Percentiles rank a stretch among this genome's conserved stretches.
These are phyloP conservation scores for Cladosporium halotolerans DNA, from an alignment of 2,329 filamentous ascomycete genomes.

Conservation along the genomic window DNA sequence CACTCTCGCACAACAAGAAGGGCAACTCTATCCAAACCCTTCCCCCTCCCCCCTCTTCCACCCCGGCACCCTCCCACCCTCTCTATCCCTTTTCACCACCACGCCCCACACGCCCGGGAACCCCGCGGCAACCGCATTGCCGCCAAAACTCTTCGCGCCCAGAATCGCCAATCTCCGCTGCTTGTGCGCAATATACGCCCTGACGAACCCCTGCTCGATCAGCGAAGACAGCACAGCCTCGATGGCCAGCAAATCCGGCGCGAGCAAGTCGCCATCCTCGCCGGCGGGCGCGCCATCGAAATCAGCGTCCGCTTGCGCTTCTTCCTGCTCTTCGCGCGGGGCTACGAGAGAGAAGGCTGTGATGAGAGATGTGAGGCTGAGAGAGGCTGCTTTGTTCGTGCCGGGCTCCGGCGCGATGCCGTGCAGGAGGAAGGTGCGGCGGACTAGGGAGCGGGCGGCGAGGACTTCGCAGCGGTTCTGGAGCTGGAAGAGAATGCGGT, in stretches of 20 bases:
- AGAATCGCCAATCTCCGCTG: slow-evolving; percentile 74
- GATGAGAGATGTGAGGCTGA: slow-evolving; percentile 60
- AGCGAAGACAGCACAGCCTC: slow-evolving; percentile 69
- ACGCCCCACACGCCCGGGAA: slow-evolving; percentile 72
- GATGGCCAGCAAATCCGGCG: slow-evolving; percentile 20
- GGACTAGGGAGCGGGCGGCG: slow-evolving; percentile 75
- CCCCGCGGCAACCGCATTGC: slow-evolving; percentile 58
- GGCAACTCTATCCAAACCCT: no score
- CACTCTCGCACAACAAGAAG: no score
- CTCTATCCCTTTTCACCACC: slow-evolving; percentile 55
- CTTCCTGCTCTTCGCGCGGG: slow-evolving; percentile 24
- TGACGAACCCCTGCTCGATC: slow-evolving; percentile 71
- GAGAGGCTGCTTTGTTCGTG: slow-evolving; percentile 24
- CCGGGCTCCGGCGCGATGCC: slow-evolving; percentile 61
- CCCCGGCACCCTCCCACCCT: slow-evolving; percentile 59
- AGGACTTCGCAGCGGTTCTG: slow-evolving; percentile 71
- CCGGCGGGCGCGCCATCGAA: slow-evolving; percentile 13
- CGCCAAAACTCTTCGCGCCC: slow-evolving; percentile 54
- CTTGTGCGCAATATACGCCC: slow-evolving; percentile 75
- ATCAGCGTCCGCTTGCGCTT: slow-evolving; percentile 27
- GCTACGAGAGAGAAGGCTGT: slow-evolving; percentile 17
- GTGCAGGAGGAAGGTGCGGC: slow-evolving; percentile 70
- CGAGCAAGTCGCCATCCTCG: background rate
- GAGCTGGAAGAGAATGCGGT: slow-evolving; percentile 69
- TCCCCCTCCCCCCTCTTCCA: slow-evolving; percentile 51